Evolutionary conservation across 345 rosid species (phyloP).

Genomic region (Eucalyptus caleyi): DNA sequence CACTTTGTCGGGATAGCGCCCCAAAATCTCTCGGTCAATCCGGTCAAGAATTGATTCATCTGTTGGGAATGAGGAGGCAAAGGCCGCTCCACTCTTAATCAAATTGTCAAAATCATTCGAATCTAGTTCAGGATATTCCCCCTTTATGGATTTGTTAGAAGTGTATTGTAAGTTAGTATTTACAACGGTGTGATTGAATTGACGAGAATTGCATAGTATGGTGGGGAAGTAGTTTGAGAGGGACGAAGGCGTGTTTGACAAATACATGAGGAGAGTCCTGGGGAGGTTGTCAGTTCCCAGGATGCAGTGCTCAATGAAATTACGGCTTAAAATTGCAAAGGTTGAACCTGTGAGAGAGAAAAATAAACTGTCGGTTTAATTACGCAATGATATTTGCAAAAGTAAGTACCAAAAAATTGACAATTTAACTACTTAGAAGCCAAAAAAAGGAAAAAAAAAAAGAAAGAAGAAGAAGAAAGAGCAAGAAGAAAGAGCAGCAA

Average conservation of each 20-base stretch:
- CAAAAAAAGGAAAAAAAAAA: neutral
- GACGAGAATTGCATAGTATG: constrained; percentile 57
- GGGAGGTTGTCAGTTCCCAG: constrained; percentile 88
- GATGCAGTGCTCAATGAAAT: constrained; percentile 64
- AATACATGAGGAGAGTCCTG: constrained; percentile 83
- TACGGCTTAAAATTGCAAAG: constrained; percentile 61
- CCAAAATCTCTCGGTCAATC: constrained; percentile 63
- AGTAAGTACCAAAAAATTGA: neutral
- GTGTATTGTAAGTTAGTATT: constrained; percentile 59
- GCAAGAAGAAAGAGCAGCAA: neutral
- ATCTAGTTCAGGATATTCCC: constrained; percentile 26
- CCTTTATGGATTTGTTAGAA: constrained; percentile 29
- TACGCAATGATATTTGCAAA: neutral
- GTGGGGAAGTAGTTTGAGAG: constrained; percentile 75
- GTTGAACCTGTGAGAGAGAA: constrained; percentile 51
- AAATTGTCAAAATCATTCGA: constrained; percentile 49
- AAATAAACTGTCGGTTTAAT: neutral
- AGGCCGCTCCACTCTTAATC: constrained; percentile 78
- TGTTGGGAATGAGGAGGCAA: constrained; percentile 40
- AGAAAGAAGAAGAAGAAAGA: too few relatives aligned
- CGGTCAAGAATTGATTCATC: constrained; percentile 58
- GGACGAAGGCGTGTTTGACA: constrained; percentile 69
- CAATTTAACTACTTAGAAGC: neutral
- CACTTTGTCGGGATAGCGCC: constrained; percentile 36
- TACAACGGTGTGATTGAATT: constrained; percentile 47